Percentiles rank a stretch among this genome's conserved stretches.
phyloP scores from a whole-genome alignment of 768 basidiomycete species.

The Pleurotus salmoneostramineus region DNA sequence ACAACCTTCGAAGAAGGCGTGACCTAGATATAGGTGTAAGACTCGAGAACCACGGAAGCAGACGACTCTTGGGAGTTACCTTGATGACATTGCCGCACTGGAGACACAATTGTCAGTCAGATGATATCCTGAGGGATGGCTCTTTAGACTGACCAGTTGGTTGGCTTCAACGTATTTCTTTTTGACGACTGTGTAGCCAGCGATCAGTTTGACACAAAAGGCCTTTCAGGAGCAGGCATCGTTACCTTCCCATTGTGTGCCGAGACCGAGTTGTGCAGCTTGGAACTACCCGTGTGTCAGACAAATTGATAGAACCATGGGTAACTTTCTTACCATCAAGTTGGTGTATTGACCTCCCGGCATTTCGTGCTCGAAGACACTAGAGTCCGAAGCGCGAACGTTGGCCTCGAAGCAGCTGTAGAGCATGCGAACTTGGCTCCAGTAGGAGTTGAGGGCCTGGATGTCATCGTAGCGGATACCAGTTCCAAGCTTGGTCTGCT shows the following conservation, averaged over 20 bases:
- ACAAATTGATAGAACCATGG: too few relatives aligned
- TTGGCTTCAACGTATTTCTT: constrained; percentile 99
- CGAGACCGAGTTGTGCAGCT: constrained; percentile 94
- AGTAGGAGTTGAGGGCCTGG: constrained; percentile 95
- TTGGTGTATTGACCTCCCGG: constrained; percentile 96
- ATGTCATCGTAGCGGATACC: constrained; percentile 97
- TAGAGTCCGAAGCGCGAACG: constrained; percentile 94
- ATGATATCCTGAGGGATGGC: constrained; percentile 6
- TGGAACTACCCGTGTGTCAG: constrained; percentile 67
- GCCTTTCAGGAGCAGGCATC: constrained; percentile 10
- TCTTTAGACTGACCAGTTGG: constrained; percentile 59
- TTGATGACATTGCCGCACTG: constrained; percentile 98
- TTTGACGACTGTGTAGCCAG: constrained; percentile 71
- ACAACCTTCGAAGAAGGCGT: constrained; percentile 99
- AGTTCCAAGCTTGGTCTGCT: constrained; percentile 90
- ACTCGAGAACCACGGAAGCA: constrained; percentile 20
- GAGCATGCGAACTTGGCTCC: constrained; percentile 94
- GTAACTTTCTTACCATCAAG: constrained; percentile 59
- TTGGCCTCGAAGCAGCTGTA: constrained; percentile 99
- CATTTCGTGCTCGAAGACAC: constrained; percentile 99
- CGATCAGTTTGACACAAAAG: constrained; percentile 9
- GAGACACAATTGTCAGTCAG: constrained; percentile 4
- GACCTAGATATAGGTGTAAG: constrained; percentile 38
- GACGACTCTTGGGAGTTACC: constrained; percentile 10
- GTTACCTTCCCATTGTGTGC: constrained; percentile 90